phyloP scores from a whole-genome alignment of 495 filamentous ascomycete genomes.

The Tuber microsphaerosporum region DNA sequence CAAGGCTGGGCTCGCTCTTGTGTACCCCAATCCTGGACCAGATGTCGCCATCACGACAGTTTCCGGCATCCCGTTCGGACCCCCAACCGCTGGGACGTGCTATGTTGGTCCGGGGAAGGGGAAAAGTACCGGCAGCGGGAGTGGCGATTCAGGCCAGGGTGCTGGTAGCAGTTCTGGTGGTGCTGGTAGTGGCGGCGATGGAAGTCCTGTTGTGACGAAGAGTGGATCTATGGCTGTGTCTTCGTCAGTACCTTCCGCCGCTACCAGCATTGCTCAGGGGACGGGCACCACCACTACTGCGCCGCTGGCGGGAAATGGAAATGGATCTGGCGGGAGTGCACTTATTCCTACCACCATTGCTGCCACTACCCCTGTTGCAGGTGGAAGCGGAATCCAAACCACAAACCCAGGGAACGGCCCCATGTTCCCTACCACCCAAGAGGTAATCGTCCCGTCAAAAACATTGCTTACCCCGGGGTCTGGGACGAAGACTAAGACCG shows the following conservation, averaged over 20 bases:
- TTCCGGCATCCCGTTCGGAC: slow-evolving; percentile 23
- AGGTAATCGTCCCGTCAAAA: neutral
- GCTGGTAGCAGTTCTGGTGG: neutral
- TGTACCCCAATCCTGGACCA: slow-evolving; percentile 33
- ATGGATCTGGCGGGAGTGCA: neutral
- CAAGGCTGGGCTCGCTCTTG: slow-evolving; percentile 16
- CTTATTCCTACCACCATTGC: neutral
- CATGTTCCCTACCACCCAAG: neutral
- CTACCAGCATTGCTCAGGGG: neutral
- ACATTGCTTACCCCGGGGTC: neutral
- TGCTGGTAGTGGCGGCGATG: neutral
- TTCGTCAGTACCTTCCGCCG: neutral
- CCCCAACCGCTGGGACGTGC: neutral
- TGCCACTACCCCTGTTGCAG: neutral
- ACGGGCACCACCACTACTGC: neutral
- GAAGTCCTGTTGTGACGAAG: neutral
- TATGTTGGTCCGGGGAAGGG: neutral
- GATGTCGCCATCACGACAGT: slow-evolving; percentile 10
- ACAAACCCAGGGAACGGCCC: neutral
- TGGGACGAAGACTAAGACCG: neutral
- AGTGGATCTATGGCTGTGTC: neutral
- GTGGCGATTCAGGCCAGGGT: neutral
- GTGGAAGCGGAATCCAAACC: neutral
- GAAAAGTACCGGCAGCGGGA: neutral
- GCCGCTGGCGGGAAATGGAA: neutral